Conservation (phyloP, 441 rosid species). For the Syzygium malaccense region DNA sequence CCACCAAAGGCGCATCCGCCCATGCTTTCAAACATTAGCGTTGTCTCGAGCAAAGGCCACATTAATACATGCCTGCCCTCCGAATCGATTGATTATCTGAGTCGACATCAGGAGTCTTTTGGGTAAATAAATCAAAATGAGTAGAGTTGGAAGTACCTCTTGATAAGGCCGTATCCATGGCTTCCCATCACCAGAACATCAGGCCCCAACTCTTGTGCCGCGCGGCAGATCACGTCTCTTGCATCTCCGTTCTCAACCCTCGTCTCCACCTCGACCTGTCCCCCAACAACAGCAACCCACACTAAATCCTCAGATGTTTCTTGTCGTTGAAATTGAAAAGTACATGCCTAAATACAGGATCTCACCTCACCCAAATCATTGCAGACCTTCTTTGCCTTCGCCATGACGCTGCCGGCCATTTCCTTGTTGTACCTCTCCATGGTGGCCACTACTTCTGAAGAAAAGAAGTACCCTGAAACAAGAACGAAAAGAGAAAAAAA, state of each 20-base stretch:
- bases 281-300: not conserved
- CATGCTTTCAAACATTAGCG: no score
- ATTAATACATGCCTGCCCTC: not conserved
- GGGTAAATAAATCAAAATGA: not conserved
- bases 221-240: slow-evolving; percentile 46
- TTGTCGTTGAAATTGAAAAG: no score
- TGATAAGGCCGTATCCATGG: slow-evolving; percentile 50
- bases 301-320: not conserved
- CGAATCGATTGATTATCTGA: no score
- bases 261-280: slow-evolving; percentile 40
- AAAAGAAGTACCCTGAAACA: slow-evolving; percentile 39
- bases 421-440: slow-evolving; percentile 34
- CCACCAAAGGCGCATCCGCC: no score
- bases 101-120: no score
- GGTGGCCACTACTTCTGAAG: slow-evolving; percentile 30
- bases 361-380: slow-evolving; percentile 18
- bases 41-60: not conserved
- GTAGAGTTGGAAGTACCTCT: slow-evolving; percentile 21
- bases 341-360: not conserved
- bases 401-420: slow-evolving; percentile 27
- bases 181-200: slow-evolving; percentile 55
- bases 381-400: slow-evolving; percentile 37
- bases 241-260: slow-evolving; percentile 40
- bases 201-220: slow-evolving; percentile 27
- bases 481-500: not conserved